Evolutionary conservation across 108 stramenopile species (phyloP).

Genomic region (Pseudonitzschia multiseries): DNA sequence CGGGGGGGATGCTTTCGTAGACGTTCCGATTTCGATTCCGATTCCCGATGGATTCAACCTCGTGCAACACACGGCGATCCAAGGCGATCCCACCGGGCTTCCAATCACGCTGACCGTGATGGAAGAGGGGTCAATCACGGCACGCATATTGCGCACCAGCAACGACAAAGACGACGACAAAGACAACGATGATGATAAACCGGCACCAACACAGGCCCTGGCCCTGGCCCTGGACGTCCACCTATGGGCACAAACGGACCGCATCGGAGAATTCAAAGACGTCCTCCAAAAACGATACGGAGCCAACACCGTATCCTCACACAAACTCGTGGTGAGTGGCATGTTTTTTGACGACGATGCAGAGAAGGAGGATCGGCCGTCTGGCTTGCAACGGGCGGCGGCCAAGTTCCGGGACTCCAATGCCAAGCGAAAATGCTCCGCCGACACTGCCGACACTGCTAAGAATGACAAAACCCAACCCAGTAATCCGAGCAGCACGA

Average conservation of each 20-base stretch:
- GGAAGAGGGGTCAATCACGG: constrained; percentile 52
- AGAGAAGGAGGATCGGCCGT: no score
- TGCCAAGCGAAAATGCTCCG: no score
- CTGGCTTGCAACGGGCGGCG: no score
- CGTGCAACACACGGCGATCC: not conserved
- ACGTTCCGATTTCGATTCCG: no score
- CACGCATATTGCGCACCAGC: constrained; percentile 37
- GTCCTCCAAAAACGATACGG: constrained; percentile 28
- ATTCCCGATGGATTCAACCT: constrained; percentile 10
- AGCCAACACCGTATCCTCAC: constrained; percentile 37
- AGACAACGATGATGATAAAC: no score
- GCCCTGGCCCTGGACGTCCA: constrained; percentile 57
- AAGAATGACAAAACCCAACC: no score
- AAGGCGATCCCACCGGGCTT: no score
- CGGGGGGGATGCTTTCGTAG: no score
- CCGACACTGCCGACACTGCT: no score
- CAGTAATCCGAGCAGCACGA: no score
- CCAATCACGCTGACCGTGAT: not conserved
- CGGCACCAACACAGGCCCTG: no score
- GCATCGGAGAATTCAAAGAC: constrained; percentile 21
- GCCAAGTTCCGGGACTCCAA: no score
- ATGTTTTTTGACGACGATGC: constrained; percentile 62
- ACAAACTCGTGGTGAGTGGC: constrained; percentile 68
- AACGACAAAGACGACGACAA: constrained; percentile 8
- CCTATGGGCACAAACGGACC: constrained; percentile 41